Evolutionary conservation across 116 monocot species (phyloP), one percentile per base, ranked within the genome.

Genomic region (Zostera marina): DNA sequence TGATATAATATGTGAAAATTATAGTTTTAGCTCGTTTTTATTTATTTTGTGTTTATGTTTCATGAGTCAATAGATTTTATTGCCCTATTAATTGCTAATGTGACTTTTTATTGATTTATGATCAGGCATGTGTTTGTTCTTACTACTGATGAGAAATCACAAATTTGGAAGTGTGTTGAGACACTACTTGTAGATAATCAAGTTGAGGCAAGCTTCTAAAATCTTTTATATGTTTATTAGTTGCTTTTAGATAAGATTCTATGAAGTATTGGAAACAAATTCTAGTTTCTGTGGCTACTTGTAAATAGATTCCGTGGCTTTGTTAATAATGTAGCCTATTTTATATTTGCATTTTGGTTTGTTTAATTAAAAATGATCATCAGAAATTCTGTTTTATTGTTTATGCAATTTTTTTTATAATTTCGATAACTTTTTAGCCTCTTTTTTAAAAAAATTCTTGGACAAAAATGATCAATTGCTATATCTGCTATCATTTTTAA

Each of bases 91-190:
- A 47, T 6, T 47, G 17, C 49, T 51, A 51, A 16, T 17, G 8
- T 2, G n/a, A n/a, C 15, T 56, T 14, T 15, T 56, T 56, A 15
- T 15, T 26, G 12, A 39, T 9, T 9, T 16, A 16, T 56, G 56
- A 41, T n/a, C 78, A 98, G 98, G 87, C 98, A 98, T 54, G 79
- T 74, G 26, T 98, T 98, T 59, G 76, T 74, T 56, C 86, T 98
- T 43, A 72, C 91, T 47, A 47, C 21, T 59, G 55, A 58, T 9
- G 91, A 90, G 77, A 98, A 85, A 71, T 19, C 52, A 62, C 68
- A 83, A 69, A 90, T 98, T 13, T 98, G 98, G 98, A 71, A 71
- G 25, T 64, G 65, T 46, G 64, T 86, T 52, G 98, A 90, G 73
- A 76, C 70, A 47, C 71, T 90, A 23, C 90, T 98, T 52, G 76